Conservation (phyloP, 306 rosid genomes). For the Herpetospermum pedunculosum region DNA sequence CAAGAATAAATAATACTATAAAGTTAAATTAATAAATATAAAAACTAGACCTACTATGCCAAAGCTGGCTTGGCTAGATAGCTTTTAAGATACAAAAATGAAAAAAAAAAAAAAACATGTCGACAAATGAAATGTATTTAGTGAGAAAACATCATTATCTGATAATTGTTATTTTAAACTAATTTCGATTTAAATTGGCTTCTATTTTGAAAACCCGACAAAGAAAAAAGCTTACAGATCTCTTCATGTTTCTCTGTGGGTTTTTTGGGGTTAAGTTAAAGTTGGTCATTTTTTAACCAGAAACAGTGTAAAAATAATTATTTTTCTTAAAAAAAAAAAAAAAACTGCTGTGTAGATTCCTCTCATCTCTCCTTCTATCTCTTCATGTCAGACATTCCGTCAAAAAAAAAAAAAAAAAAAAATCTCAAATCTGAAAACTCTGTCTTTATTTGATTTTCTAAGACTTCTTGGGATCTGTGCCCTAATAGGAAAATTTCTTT, state of each 20-base stretch:
- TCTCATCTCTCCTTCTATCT: constrained; percentile 12
- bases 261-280: neutral
- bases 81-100: neutral
- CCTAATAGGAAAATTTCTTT: neutral
- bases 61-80: neutral
- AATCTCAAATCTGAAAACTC: constrained; percentile 59
- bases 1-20: neutral
- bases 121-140: neutral
- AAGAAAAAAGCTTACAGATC: neutral
- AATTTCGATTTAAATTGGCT: neutral
- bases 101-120: neutral
- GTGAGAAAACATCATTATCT: neutral
- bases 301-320: neutral
- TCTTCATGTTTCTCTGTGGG: neutral
- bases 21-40: neutral
- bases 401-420: constrained; percentile 24
- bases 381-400: constrained; percentile 48
- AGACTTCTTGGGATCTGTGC: constrained; percentile 82
- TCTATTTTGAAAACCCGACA: neutral
- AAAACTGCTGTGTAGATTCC: constrained; percentile 57
- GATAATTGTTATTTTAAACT: neutral
- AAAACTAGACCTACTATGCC: neutral
- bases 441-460: constrained; percentile 57
- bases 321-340: too few species aligned
- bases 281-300: neutral